Conservation (phyloP, 2,329 filamentous ascomycete genomes). For the Apiospora saccharicola region DNA sequence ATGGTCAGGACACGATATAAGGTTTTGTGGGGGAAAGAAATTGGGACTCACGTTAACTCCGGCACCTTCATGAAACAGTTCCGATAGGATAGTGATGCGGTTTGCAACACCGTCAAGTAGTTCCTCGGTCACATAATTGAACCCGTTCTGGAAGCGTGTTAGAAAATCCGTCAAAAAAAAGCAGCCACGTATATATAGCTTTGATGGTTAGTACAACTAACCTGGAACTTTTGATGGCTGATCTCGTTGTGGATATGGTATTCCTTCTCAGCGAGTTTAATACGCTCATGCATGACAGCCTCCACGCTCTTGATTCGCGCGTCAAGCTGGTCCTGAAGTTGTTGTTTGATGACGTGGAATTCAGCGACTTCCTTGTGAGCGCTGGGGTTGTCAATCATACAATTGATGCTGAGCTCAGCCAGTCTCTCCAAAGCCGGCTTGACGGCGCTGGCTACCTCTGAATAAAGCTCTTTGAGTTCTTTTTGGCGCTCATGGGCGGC, state of each 20-base stretch:
- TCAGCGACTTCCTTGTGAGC: conserved; percentile 62
- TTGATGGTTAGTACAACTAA: conserved; percentile 34
- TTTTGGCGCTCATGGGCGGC: conserved; percentile 69
- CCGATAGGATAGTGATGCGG: conserved; percentile 36
- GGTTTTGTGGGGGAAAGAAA: background rate
- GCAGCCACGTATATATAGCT: conserved; percentile 19
- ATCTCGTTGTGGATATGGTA: conserved; percentile 45
- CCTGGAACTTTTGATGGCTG: conserved; percentile 50
- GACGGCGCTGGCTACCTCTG: conserved; percentile 67
- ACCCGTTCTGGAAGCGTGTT: conserved; percentile 37
- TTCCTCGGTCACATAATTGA: conserved; percentile 38
- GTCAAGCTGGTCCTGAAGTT: conserved; percentile 56
- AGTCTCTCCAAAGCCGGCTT: conserved; percentile 73
- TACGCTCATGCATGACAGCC: background rate
- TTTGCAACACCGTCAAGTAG: conserved; percentile 40
- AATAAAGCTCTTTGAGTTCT: conserved; percentile 70
- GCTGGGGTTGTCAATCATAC: conserved; percentile 61
- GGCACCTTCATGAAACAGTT: conserved; percentile 38
- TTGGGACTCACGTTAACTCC: conserved; percentile 38
- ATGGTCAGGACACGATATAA: conserved; percentile 16
- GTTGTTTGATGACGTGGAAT: conserved; percentile 57
- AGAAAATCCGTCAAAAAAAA: conserved; percentile 30
- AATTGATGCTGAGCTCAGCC: conserved; percentile 65
- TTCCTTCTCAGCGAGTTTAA: conserved; percentile 31
- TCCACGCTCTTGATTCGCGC: background rate